Base-by-base conservation (phyloP, 1,284 basidiomycete genomes). In the Malassezia sympodialis region DNA sequence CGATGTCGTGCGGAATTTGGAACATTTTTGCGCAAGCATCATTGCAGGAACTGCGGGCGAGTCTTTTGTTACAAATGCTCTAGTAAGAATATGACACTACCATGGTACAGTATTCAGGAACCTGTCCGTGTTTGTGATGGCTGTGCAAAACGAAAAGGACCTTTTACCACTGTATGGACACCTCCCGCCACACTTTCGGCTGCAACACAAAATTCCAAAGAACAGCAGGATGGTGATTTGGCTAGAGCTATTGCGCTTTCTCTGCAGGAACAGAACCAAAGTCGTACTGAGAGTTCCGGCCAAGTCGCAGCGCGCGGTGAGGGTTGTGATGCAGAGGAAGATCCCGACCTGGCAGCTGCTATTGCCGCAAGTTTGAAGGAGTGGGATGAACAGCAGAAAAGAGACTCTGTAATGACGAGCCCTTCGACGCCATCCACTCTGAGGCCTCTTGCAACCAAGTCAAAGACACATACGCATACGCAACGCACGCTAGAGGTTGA, bases 11-110 rank as follows among this genome's bases (percentile, higher is more conserved):
- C 87, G 0, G 76, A 87, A 0, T 99, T 99, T 77, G 84, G 85
- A 1, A 93, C 96, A 68, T 96, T 91, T 37, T 96, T 96, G 72
- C 83, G 94, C 56, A 96, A 96, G 75, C 94, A 98, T 72, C 94
- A 99, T 75, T 99, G 94, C 75, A 83, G 94, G 8, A 96, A 96
- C 76, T 99, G 94, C 76, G 94, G 94, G 8, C 84, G 87, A 68
- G 89, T 98, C 17, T 98, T 96, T 71, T 91, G 96, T 76, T 89
- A 93, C 59, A 81, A 84, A 51, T 99, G 94, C 76, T 91, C 90
- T 0, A 84, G 86, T 35, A 88, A 90, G 76, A 80, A 80, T 2
- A 82, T 90, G 77, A 78, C 89, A 0, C 79, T 98, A 12, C 91
- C 94, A 1, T 88, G 91, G 75, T 96, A 89, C 69, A 94, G 94